Evolutionary conservation across 805 yeast genomes (phyloP), one percentile per base, ranked within the genome.

Genomic region (Yueomyces sinensis): DNA sequence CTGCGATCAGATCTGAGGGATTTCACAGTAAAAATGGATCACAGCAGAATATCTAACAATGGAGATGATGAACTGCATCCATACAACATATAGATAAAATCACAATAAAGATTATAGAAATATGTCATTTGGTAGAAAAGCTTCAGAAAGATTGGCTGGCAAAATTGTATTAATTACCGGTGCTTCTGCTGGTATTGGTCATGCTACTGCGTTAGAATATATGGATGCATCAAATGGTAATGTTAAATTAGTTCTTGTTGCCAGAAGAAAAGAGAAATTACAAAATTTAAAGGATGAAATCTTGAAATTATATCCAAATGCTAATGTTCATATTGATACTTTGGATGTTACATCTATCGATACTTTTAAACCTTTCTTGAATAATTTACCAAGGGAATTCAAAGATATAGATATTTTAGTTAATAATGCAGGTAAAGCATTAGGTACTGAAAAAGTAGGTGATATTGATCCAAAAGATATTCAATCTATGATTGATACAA

Each of bases 181-280:
- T 41, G 97, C 97, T 6, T 82, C 95, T 18, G 76, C 95, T 13
- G 97, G 97, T 37, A 89, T 89, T 49, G 98, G 97, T 11, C 74
- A 74, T 44, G 91, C 94, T 35, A 86, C 95, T 9, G 97, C 96
- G 13, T 58, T 68, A 32, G 94, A 87, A 54, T 75, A 83, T 44
- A 91, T 95, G 30, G 74, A 52, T 17, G 82, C 84, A 13, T 66
- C 89, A 17, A 63, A 72, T 32, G 94, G 94, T 23, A 55, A 76
- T 11, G 53, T 80, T 45, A 76, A 79, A 48, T 66, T 84, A 46
- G 65, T 84, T 41, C 65, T 84, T 17, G 68, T 86, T 3, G 94
- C 95, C 3, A 74, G 95, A 59, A 75, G 94, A 60, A 43, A 66
- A 27, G 82, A 76, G 5, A 72, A 72, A 40, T 58, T 82, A 33